Base-by-base conservation (phyloP, 108 stramenopile species). In the Nitzschia inconspicua region DNA sequence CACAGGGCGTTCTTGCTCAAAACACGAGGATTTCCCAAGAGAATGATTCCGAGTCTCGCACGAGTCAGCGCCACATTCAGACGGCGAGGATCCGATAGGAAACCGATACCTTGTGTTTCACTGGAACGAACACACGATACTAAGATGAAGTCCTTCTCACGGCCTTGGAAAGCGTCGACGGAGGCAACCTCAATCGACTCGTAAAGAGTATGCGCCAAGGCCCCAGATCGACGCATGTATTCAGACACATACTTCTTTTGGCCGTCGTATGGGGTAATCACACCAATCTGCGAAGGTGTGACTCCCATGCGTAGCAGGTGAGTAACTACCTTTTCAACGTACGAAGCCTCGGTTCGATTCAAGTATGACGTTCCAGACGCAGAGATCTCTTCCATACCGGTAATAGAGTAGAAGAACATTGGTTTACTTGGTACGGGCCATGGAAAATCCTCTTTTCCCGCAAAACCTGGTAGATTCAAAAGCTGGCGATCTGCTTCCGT, bases 141-240 rank as follows among this genome's bases (percentile, higher is more conserved):
- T 13, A 99, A 71, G 61, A 98, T 97, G 57, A 88, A 94, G 57
- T 99, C 98, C 76, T 99, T 99, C 62, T 99, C 98, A 43, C 98
- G 95, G 25, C 98, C 98, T 72, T 99, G 98, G 64, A 99, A 99
- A 50, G 95, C 90, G 80, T 99, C 98, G 29, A 99, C 98, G 50
- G 84, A 87, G 37, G 97, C 96, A 36, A 99, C 95, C 76, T 99
- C 97, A 57, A 99, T 91, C 1, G 89, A 86, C 58, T 91, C 90
- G 72, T 99, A 99, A 13, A 89, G 56, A 19, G 82, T 66, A 40
- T 82, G 70, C 2, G 86, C 80, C 36, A 97, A 65, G 5, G 86
- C 48, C 13, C 97, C 98, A 6, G 90, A 75, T 28, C 94, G 76
- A 23, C 88, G 78, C 91, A 99, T 89, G 59, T 98, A 90, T 42